These are phyloP conservation scores for Terfezia boudieri DNA, from an alignment of 495 filamentous ascomycete genomes.

Conservation along the genomic window DNA sequence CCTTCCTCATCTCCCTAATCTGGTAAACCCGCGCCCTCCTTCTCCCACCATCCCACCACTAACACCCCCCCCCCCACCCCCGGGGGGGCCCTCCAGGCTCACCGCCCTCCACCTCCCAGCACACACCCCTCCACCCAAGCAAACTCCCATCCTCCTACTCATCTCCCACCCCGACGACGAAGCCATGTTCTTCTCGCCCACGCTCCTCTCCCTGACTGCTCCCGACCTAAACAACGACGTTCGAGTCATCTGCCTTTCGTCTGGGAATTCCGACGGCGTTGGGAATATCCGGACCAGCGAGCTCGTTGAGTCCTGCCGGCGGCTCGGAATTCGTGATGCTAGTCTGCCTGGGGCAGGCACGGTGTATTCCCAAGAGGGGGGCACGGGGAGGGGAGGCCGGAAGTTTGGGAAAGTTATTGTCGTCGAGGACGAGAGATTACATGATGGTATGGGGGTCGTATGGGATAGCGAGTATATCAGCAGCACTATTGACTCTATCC, in stretches of 20 bases:
- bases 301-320: conserved; percentile 49
- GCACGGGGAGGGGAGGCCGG: too few species aligned
- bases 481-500: background rate
- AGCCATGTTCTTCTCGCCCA: conserved; percentile 97
- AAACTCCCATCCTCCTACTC: conserved; percentile 45
- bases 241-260: conserved; percentile 62
- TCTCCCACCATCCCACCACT: too few species aligned
- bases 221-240: conserved; percentile 61
- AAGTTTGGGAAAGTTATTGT: conserved; percentile 41
- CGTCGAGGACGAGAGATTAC: conserved; percentile 30
- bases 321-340: conserved; percentile 42
- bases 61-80: conserved; percentile 14
- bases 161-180: conserved; percentile 98
- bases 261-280: conserved; percentile 67
- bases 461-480: background rate
- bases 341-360: too few species aligned
- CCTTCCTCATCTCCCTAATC: conserved; percentile 3
- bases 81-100: conserved; percentile 25
- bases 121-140: too few species aligned
- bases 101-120: too few species aligned
- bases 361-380: too few species aligned
- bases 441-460: conserved; percentile 37
- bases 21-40: too few species aligned
- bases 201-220: conserved; percentile 54
- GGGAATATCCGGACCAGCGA: conserved; percentile 64